phyloP scores from a whole-genome alignment of 192 early-diverging fungal genomes.

The Chytriomyces hyalinus region DNA sequence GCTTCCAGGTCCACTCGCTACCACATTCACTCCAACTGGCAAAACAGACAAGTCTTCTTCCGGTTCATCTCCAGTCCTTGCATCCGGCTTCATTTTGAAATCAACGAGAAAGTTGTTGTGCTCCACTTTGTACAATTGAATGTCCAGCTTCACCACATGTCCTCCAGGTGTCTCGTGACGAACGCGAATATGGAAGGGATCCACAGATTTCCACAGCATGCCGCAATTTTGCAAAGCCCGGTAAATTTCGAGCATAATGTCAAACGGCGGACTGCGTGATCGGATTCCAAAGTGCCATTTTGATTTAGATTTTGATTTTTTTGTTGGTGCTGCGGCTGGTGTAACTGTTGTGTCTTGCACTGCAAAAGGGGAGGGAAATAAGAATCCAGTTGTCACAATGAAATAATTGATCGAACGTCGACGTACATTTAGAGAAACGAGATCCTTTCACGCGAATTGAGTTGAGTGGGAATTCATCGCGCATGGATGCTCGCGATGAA shows the following conservation, averaged over 20 bases:
- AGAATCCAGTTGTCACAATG: too few relatives aligned
- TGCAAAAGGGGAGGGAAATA: background rate
- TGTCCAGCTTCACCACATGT: slow-evolving; percentile 84
- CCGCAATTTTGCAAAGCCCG: slow-evolving; percentile 84
- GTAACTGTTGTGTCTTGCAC: background rate
- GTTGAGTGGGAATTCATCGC: slow-evolving; percentile 18
- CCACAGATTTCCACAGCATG: slow-evolving; percentile 94
- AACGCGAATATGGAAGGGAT: slow-evolving; percentile 77
- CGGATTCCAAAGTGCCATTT: slow-evolving; percentile 99
- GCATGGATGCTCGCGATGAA: slow-evolving; percentile 25
- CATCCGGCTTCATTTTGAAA: slow-evolving; percentile 76
- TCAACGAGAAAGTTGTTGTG: slow-evolving; percentile 92
- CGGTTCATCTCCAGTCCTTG: slow-evolving; percentile 37
- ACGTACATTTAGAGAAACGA: slow-evolving; percentile 9
- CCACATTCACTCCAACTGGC: background rate
- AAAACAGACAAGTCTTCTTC: slow-evolving; percentile 16
- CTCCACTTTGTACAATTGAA: slow-evolving; percentile 94
- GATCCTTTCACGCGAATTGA: slow-evolving; percentile 28
- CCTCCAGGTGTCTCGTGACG: slow-evolving; percentile 29
- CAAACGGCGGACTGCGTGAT: slow-evolving; percentile 83
- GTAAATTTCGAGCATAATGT: slow-evolving; percentile 98
- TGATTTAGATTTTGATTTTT: slow-evolving; percentile 62
- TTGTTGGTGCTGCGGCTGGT: background rate
- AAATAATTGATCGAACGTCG: background rate
- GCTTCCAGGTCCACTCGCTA: background rate